phyloP scores from a whole-genome alignment of 495 filamentous ascomycete genomes.

The Jackrogersella minutella region DNA sequence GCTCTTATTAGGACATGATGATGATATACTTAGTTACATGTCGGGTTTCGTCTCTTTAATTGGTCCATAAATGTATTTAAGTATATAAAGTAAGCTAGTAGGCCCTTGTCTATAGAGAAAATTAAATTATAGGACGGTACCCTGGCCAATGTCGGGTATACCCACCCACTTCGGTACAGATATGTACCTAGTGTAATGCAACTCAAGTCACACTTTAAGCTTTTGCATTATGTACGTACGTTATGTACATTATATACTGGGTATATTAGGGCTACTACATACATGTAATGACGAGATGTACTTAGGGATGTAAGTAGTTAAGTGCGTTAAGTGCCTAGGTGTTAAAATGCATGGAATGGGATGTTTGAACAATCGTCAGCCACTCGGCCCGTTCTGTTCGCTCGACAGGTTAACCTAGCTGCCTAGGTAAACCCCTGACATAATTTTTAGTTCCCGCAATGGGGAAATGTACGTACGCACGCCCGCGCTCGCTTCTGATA shows the following conservation, averaged over 20 bases:
- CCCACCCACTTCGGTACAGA: slow-evolving; percentile 5
- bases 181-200: too few species aligned
- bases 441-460: neutral
- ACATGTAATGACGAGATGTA: too few species aligned
- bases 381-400: neutral
- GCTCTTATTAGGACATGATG: neutral
- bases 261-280: too few species aligned
- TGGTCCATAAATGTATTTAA: neutral
- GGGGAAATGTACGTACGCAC: too few species aligned
- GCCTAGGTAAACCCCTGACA: too few species aligned
- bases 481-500: too few species aligned
- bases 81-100: too few species aligned
- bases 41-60: neutral
- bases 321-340: too few species aligned
- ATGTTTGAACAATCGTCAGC: slow-evolving; percentile 8
- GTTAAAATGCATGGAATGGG: neutral
- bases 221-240: too few species aligned
- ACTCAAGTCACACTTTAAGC: slow-evolving; percentile 13
- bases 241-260: too few species aligned
- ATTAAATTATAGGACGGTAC: neutral
- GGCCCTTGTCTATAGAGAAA: neutral
- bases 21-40: neutral
- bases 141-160: neutral
- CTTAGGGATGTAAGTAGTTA: too few species aligned
- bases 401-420: neutral